A percentile compares a stretch with the other conserved stretches of the same genome.
These are phyloP conservation scores for Coemansia sp. DNA, from an alignment of 192 early-diverging fungal genomes.

Conservation along the genomic window DNA sequence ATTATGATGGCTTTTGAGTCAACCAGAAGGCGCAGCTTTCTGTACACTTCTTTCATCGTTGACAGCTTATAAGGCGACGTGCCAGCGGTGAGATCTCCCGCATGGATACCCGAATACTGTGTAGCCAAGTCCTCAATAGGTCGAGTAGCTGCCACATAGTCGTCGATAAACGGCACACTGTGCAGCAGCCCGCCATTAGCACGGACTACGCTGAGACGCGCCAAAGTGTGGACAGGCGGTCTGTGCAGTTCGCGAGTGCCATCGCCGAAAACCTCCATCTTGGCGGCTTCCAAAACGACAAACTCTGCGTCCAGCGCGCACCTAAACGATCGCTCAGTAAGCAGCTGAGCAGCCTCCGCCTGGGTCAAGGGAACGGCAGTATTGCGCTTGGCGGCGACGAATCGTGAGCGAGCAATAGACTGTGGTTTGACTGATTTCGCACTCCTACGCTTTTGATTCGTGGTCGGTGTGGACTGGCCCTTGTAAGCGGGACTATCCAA, in stretches of 20 bases:
- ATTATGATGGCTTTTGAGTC: constrained; percentile 91
- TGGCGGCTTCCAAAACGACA: constrained; percentile 81
- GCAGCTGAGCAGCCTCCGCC: constrained; percentile 30
- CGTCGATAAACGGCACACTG: constrained; percentile 91
- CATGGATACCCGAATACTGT: constrained; percentile 90
- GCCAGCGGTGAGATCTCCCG: constrained; percentile 76
- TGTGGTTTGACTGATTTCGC: neutral
- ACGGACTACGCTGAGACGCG: constrained; percentile 86
- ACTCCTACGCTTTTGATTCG: neutral
- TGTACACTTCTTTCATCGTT: constrained; percentile 90
- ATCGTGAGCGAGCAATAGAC: neutral
- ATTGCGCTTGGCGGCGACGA: constrained; percentile 24
- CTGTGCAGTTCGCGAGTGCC: constrained; percentile 82
- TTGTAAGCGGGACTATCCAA: constrained; percentile 18
- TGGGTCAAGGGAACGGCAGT: constrained; percentile 31
- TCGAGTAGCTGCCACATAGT: constrained; percentile 85
- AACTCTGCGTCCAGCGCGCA: constrained; percentile 93
- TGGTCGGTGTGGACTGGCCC: neutral
- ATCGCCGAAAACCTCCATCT: constrained; percentile 88
- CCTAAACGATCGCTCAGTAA: constrained; percentile 18
- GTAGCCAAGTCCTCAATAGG: constrained; percentile 91
- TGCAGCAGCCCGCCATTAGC: constrained; percentile 69
- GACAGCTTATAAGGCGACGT: constrained; percentile 77
- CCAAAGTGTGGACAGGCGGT: constrained; percentile 78
- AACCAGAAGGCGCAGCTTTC: constrained; percentile 83